Base-by-base conservation (phyloP, 306 rosid genomes). In the Trifolium pratense region DNA sequence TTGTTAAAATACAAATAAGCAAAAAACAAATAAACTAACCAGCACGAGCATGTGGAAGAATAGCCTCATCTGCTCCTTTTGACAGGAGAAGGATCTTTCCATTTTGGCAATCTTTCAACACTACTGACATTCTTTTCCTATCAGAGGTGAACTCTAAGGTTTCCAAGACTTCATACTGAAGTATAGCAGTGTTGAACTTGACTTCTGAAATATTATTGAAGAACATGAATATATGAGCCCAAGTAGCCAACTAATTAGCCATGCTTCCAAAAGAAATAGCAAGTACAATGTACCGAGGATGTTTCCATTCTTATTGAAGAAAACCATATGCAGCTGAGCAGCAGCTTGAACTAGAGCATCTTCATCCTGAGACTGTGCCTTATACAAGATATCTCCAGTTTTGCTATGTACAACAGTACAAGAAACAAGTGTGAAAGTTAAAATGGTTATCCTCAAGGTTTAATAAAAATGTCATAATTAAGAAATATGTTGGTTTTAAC, bases 291-390 rank as follows among this genome's bases (percentile, higher is more conserved):
- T 84, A 94, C 99, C 99, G 37, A 90, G 91, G 80, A 79, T 71
- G 75, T 86, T 86, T 67, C 87, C 89, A 69, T 31, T 90, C 84
- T 82, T 94, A 74, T 83, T 91, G 85, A 78, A 81, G 81, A 89
- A 91, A 83, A 91, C 85, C 97, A 94, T 88, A 80, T 91, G 93
- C 85, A 94, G 74, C 74, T 52, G 80, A 75, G 95, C 88, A 70
- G 99, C 97, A 82, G 99, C 97, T 7, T 75, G 89, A 63, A 94
- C 99, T 75, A 94, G 97, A 68, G 99, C 99, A 82, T 94, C 97
- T 85, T 94, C 99, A 82, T 94, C 99, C 87, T 94, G 97, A 75
- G 99, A 94, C 78, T 94, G 99, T 45, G 99, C 97, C 86, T 91
- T 94, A 85, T 88, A 94, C 82, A 90, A 23, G 73, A 94, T 87